Percentiles rank a stretch among this genome's conserved stretches.
phyloP scores from a whole-genome alignment of 1,139 yeast species.

The Lodderomyces beijingensis region DNA sequence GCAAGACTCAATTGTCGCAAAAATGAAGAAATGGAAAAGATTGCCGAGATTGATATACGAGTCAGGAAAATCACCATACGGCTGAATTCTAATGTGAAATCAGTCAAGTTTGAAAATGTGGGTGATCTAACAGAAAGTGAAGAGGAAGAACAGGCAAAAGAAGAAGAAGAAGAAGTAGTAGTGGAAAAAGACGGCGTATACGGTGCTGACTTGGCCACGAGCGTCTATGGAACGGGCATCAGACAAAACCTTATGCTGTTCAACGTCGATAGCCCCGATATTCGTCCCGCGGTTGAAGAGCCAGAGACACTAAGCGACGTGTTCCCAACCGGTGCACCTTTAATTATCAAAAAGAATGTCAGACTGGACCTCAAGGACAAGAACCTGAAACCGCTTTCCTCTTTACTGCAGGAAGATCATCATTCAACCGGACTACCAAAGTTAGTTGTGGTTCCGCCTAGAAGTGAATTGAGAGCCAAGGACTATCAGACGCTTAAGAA shows the following conservation, averaged over 20 bases:
- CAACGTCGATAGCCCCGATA: slow-evolving; percentile 8
- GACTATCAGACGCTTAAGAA: no score
- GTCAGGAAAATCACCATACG: slow-evolving; percentile 12
- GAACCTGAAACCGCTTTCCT: no score
- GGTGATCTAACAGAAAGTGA: slow-evolving; percentile 25
- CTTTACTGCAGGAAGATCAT: no score
- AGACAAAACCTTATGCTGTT: slow-evolving; percentile 10
- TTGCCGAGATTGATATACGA: slow-evolving; percentile 13
- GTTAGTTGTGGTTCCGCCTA: not conserved
- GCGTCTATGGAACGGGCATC: slow-evolving; percentile 7
- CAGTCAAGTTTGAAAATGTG: slow-evolving; percentile 40
- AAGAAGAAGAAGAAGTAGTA: slow-evolving; percentile 3
- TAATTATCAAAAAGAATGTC: slow-evolving; percentile 26
- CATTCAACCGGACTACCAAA: not conserved
- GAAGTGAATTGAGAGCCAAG: not conserved
- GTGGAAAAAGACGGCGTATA: not conserved
- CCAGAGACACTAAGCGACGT: slow-evolving; percentile 45
- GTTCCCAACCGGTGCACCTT: slow-evolving; percentile 35
- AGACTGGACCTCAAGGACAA: slow-evolving; percentile 3
- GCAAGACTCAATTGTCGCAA: slow-evolving; percentile 92
- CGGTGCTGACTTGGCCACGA: not conserved
- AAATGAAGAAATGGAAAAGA: slow-evolving; percentile 68
- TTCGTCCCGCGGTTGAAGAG: slow-evolving; percentile 11
- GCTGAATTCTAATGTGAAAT: slow-evolving; percentile 17
- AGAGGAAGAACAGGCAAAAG: not conserved